phyloP scores from a whole-genome alignment of 2,329 filamentous ascomycete genomes.

The Apiospora malaysiana region DNA sequence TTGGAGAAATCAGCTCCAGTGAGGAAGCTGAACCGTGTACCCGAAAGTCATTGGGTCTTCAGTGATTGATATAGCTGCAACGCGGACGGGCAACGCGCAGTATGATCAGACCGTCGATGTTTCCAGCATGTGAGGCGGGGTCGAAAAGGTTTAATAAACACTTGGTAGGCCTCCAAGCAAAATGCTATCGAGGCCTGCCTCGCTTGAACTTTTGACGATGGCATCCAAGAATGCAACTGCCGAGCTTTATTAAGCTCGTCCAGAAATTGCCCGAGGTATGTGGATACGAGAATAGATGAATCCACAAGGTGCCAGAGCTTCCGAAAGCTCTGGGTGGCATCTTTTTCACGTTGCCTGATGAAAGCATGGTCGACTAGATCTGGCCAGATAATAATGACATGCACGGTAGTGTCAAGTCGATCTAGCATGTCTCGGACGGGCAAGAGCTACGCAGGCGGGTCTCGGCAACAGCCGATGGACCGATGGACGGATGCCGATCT shows the following conservation, averaged over 20 bases:
- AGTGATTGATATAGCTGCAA: not conserved
- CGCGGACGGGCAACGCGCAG: not conserved
- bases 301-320: not conserved
- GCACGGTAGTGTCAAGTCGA: not conserved
- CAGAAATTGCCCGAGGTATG: not conserved
- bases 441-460: not conserved
- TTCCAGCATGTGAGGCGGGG: not conserved
- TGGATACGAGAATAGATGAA: not conserved
- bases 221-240: not conserved
- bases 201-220: not conserved
- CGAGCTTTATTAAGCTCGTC: not conserved
- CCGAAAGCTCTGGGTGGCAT: too few relatives aligned
- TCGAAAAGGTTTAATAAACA: not conserved
- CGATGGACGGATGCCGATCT: slow-evolving; percentile 7
- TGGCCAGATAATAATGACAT: too few relatives aligned
- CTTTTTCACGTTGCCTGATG: too few relatives aligned
- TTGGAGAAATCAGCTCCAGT: too few relatives aligned
- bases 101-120: not conserved
- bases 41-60: not conserved
- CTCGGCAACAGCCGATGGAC: slow-evolving; percentile 10
- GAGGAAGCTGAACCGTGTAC: not conserved
- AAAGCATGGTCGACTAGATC: too few relatives aligned
- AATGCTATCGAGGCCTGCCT: not conserved
- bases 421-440: not conserved
- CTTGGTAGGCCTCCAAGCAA: not conserved